Conservation (phyloP, 2,329 filamentous ascomycete species). For the Tolypocladium inflatum region DNA sequence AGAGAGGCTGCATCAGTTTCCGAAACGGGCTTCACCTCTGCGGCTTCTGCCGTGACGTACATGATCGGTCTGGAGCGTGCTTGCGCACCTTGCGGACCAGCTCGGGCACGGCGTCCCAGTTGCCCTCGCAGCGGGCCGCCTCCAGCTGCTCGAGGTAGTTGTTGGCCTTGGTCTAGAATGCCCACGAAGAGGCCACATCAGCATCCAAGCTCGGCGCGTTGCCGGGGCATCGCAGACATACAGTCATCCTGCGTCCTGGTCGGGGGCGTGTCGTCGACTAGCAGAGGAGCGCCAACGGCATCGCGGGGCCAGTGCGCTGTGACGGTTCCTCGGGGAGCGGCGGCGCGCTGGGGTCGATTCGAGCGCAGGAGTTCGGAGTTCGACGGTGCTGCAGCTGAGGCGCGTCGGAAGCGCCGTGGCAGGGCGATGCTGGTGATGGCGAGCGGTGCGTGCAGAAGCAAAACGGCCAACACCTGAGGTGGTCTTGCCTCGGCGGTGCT, state of each 20-base stretch:
- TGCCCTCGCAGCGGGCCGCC: slow-evolving; percentile 75
- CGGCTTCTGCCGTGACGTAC: slow-evolving; percentile 40
- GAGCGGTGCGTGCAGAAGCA: not conserved
- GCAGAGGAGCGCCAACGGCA: slow-evolving; percentile 11
- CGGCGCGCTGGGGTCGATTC: not conserved
- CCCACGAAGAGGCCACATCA: slow-evolving; percentile 9
- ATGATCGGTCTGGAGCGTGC: slow-evolving; percentile 76
- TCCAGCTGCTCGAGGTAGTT: slow-evolving; percentile 79
- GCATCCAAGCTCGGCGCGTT: slow-evolving; percentile 1
- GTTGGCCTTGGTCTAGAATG: slow-evolving; percentile 57
- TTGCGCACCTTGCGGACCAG: slow-evolving; percentile 89
- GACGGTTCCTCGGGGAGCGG: not conserved
- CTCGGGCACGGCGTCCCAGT: slow-evolving; percentile 81
- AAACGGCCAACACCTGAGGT: not conserved
- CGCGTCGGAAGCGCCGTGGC: not conserved
- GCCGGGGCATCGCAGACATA: slow-evolving; percentile 12
- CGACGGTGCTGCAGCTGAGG: not conserved
- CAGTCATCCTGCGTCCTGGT: slow-evolving; percentile 25
- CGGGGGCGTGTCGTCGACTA: slow-evolving; percentile 10
- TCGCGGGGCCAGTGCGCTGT: slow-evolving; percentile 4
- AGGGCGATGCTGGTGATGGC: not conserved
- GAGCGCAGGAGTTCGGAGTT: not conserved
- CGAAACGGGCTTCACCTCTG: no score
- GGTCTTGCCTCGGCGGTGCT: not conserved
- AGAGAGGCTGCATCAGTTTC: not conserved